These are phyloP conservation scores for Pseudocercospora fuligena DNA, from an alignment of 2,329 filamentous ascomycete species.

Conservation along the genomic window DNA sequence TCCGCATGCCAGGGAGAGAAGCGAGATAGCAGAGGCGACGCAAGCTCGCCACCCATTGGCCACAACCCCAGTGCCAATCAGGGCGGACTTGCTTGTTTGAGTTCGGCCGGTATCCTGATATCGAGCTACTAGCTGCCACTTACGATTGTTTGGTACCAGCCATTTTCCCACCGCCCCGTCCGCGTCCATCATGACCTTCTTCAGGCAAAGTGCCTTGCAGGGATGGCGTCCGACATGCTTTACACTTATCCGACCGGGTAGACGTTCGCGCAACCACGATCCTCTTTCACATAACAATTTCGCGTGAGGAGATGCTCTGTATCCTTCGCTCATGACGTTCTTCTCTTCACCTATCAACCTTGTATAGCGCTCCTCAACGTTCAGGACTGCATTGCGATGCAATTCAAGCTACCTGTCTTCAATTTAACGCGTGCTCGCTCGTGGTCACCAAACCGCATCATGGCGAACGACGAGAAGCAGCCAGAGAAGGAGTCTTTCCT, in stretches of 20 bases:
- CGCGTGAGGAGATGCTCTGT: slow-evolving; percentile 15
- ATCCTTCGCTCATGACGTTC: slow-evolving; percentile 14
- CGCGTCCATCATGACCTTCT: slow-evolving; percentile 12
- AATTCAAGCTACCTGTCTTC: slow-evolving; percentile 19
- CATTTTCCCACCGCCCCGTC: background rate
- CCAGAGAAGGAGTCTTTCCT: slow-evolving; percentile 15
- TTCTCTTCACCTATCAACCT: background rate
- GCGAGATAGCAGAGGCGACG: slow-evolving; percentile 2
- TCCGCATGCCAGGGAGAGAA: background rate
- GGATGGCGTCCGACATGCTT: slow-evolving; percentile 24
- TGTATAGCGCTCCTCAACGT: background rate
- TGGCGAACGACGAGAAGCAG: slow-evolving; percentile 18
- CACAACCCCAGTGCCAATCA: slow-evolving; percentile 15
- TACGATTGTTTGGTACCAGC: background rate
- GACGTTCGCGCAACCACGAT: slow-evolving; percentile 20
- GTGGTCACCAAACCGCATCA: slow-evolving; percentile 19
- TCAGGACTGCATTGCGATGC: slow-evolving; percentile 5
- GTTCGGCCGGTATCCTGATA: slow-evolving; percentile 10
- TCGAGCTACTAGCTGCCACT: background rate
- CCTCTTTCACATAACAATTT: slow-evolving; percentile 14
- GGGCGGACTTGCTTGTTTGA: slow-evolving; percentile 8
- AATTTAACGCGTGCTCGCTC: slow-evolving; percentile 21
- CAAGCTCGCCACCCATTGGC: slow-evolving; percentile 17
- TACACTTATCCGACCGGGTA: slow-evolving; percentile 21
- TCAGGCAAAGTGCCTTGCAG: slow-evolving; percentile 17